Conservation (phyloP, 495 filamentous ascomycete genomes). For the Podospora conica region DNA sequence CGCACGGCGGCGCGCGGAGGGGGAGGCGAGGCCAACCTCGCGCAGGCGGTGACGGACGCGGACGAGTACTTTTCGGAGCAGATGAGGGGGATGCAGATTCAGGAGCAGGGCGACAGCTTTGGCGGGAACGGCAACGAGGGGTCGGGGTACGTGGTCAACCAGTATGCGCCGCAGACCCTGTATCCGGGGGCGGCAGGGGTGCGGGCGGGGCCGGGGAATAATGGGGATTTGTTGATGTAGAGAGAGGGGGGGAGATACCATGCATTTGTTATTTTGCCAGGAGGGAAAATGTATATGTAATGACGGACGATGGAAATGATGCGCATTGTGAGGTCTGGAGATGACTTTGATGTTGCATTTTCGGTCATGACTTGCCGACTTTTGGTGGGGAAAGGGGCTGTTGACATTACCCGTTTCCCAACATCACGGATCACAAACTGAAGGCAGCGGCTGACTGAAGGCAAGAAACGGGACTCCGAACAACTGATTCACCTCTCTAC, state of each 20-base stretch:
- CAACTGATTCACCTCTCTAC: too few relatives aligned
- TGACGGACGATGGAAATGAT: not conserved
- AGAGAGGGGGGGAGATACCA: slow-evolving; percentile 8
- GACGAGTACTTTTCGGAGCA: slow-evolving; percentile 80
- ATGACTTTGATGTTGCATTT: not conserved
- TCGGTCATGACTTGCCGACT: too few relatives aligned
- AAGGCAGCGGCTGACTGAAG: too few relatives aligned
- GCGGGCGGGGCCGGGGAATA: slow-evolving; percentile 41
- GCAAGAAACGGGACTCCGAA: not conserved
- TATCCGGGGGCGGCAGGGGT: slow-evolving; percentile 48
- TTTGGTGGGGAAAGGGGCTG: not conserved
- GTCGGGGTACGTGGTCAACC: slow-evolving; percentile 60
- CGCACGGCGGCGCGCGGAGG: slow-evolving; percentile 13
- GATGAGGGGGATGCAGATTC: slow-evolving; percentile 62
- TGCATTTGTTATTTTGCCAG: not conserved
- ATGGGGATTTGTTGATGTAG: slow-evolving; percentile 53
- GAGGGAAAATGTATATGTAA: not conserved
- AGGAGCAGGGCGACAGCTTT: slow-evolving; percentile 43
- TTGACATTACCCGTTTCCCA: not conserved
- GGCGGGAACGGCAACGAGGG: slow-evolving; percentile 39
- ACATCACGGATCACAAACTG: not conserved
- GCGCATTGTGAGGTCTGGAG: not conserved
- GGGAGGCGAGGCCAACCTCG: slow-evolving; percentile 39
- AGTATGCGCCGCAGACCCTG: slow-evolving; percentile 55
- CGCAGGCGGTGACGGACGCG: slow-evolving; percentile 70